phyloP scores from a whole-genome alignment of 2,329 filamentous ascomycete genomes.

The Trichoderma cornu-damae region DNA sequence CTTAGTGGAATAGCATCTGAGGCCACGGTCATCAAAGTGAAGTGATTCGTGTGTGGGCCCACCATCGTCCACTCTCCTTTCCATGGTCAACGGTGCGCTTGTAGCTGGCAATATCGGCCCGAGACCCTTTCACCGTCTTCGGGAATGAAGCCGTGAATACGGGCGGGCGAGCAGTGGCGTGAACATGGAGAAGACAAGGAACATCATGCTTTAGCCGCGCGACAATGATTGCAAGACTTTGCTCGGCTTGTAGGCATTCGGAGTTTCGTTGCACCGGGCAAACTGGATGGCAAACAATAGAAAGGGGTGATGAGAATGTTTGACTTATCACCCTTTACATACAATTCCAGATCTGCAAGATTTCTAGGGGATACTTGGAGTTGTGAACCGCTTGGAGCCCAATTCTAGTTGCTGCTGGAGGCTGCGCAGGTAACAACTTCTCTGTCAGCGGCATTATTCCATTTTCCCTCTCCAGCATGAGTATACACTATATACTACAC shows the following conservation, averaged over 20 bases:
- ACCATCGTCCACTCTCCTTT: not conserved
- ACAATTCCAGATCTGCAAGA: too few relatives aligned
- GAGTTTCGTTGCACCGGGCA: not conserved
- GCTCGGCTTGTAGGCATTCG: constrained; percentile 4
- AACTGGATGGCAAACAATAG: not conserved
- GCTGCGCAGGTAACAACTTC: constrained; percentile 23
- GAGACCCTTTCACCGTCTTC: not conserved
- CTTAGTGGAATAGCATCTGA: not conserved
- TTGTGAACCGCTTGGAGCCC: constrained; percentile 29
- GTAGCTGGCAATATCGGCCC: not conserved
- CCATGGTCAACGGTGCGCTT: too few relatives aligned
- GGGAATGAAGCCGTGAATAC: not conserved
- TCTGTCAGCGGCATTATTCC: not conserved
- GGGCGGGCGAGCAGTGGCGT: not conserved
- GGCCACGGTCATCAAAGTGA: not conserved
- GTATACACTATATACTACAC: not conserved
- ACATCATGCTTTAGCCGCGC: constrained; percentile 6
- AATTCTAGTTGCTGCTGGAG: constrained; percentile 28
- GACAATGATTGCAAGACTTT: constrained; percentile 9
- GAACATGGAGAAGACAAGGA: constrained; percentile 5
- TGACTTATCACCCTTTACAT: not conserved
- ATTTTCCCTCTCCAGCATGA: constrained; percentile 1
- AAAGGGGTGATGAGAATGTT: not conserved
- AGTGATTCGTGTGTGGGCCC: not conserved
- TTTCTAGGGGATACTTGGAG: not conserved